Percentiles rank a stretch among this genome's conserved stretches.
These are phyloP conservation scores for Garcia nutans DNA, from an alignment of 345 rosid genomes.

Conservation along the genomic window DNA sequence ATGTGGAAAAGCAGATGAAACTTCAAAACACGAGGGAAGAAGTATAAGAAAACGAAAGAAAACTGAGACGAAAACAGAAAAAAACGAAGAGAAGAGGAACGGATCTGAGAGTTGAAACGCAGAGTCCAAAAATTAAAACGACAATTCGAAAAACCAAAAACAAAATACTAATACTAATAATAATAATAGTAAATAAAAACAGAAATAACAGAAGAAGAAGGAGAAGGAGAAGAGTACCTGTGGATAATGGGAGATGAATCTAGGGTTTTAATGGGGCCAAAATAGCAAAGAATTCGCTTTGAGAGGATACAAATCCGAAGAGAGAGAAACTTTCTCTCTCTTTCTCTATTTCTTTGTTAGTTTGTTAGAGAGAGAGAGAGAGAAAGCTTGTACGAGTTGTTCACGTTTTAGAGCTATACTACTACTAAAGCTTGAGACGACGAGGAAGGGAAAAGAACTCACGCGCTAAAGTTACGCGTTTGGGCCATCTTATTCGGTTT, in stretches of 20 bases:
- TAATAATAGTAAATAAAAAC: not conserved
- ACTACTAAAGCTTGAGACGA: not conserved
- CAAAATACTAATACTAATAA: not conserved
- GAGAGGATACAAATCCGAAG: slow-evolving; percentile 25
- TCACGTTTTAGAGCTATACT: slow-evolving; percentile 24
- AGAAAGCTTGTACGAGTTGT: slow-evolving; percentile 20
- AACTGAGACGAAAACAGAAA: slow-evolving; percentile 7
- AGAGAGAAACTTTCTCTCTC: slow-evolving; percentile 4
- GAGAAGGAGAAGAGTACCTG: slow-evolving; percentile 23
- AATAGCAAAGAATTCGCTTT: slow-evolving; percentile 15
- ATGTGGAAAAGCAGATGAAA: slow-evolving; percentile 15
- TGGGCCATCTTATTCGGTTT: not conserved
- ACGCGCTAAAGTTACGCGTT: slow-evolving; percentile 31
- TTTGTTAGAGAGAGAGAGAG: slow-evolving; percentile 12
- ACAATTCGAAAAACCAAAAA: slow-evolving; percentile 7
- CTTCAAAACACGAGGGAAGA: not conserved
- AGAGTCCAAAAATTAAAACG: slow-evolving; percentile 3
- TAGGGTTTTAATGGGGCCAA: slow-evolving; percentile 43
- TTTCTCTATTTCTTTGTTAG: slow-evolving; percentile 13
- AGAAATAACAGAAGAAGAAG: not conserved
- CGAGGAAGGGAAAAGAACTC: not conserved
- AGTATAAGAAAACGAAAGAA: slow-evolving; percentile 1
- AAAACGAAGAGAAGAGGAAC: slow-evolving; percentile 21
- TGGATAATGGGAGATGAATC: slow-evolving; percentile 36
- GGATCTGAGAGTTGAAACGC: slow-evolving; percentile 37